Evolutionary conservation across 768 basidiomycete genomes (phyloP), one percentile per base, ranked within the genome.

Genomic region (Fomitopsis pulvina): DNA sequence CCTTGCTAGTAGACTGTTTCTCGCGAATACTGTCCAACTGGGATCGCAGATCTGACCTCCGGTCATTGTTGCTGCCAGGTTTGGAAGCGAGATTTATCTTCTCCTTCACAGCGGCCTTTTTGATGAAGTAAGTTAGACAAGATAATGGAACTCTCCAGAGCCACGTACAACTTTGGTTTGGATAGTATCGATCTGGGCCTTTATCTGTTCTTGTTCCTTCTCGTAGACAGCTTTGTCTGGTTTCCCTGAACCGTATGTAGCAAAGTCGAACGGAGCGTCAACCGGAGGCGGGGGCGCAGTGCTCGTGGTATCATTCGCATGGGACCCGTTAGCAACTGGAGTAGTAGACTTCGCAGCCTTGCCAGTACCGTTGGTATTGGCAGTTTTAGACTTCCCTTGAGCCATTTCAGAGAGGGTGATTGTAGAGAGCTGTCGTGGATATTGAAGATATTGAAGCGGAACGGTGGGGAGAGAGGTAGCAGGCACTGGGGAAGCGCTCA

Each of bases 211-310:
- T 68, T 94, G 91, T 70, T 97, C 92, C 8, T 74, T 77, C 47
- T 96, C 89, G 65, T 87, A 87, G n/a, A 68, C 71, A 42, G 76
- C 76, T 69, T 92, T 92, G 77, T 96, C 93, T 27, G 94, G 94
- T 64, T 74, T 88, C 39, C 78, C 82, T 41, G 72, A 66, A n/a
- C 60, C 61, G 32, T 62, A 64, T 18, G 41, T 41, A 14, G 54
- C 28, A 32, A 52, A 42, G 39, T 60, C 55, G 50, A 53, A 46
- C 4, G 63, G 48, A 1, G 63, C 57, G n/a, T 59, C 54, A 0
- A 62, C 60, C 57, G 58, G 57, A 16, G 62, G 53, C n/a, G 65
- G 59, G 4, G 66, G 60, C 52, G 62, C 63, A 22, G 66, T 59
- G 28, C 61, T 56, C 37, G 74, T 68, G 32, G 74, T 69, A 39